These are phyloP conservation scores for Nemania sp. DNA, from an alignment of 2,329 filamentous ascomycete genomes.

Conservation along the genomic window DNA sequence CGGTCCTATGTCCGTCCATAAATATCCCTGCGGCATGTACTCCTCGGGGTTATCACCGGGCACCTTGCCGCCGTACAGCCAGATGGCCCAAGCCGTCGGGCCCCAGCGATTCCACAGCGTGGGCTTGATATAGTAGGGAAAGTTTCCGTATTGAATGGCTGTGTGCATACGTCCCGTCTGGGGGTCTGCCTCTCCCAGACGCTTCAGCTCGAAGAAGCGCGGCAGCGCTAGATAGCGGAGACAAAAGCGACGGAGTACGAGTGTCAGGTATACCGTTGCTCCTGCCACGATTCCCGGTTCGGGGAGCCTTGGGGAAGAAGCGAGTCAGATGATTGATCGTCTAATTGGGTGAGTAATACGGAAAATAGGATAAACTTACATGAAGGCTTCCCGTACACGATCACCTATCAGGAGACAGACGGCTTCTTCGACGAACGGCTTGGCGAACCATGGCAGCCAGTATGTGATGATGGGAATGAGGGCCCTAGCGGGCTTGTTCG, in stretches of 20 bases:
- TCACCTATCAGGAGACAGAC: constrained; percentile 73
- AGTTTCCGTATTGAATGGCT: constrained; percentile 65
- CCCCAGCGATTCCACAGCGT: constrained; percentile 74
- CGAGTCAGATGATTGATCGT: neutral
- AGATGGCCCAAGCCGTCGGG: constrained; percentile 62
- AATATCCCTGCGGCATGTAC: constrained; percentile 63
- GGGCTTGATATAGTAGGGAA: constrained; percentile 73
- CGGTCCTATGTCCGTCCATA: constrained; percentile 73
- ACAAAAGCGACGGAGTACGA: constrained; percentile 65
- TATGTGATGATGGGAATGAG: constrained; percentile 72
- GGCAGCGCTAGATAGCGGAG: constrained; percentile 72
- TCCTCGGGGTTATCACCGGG: constrained; percentile 58
- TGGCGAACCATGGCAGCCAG: constrained; percentile 60
- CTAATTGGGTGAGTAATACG: neutral
- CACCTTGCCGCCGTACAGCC: constrained; percentile 58
- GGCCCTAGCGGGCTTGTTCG: constrained; percentile 66
- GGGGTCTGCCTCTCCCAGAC: constrained; percentile 62
- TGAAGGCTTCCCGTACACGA: constrained; percentile 72
- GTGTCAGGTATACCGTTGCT: constrained; percentile 58
- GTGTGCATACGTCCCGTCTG: constrained; percentile 64
- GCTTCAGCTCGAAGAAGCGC: constrained; percentile 58
- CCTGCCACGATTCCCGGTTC: constrained; percentile 56
- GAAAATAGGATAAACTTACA: constrained; percentile 56
- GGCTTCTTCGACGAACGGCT: constrained; percentile 62
- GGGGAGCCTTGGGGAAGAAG: constrained; percentile 52